Evolutionary conservation across 495 filamentous ascomycete genomes (phyloP), one percentile per base, ranked within the genome.

Genomic region (Tuber melanosporum): DNA sequence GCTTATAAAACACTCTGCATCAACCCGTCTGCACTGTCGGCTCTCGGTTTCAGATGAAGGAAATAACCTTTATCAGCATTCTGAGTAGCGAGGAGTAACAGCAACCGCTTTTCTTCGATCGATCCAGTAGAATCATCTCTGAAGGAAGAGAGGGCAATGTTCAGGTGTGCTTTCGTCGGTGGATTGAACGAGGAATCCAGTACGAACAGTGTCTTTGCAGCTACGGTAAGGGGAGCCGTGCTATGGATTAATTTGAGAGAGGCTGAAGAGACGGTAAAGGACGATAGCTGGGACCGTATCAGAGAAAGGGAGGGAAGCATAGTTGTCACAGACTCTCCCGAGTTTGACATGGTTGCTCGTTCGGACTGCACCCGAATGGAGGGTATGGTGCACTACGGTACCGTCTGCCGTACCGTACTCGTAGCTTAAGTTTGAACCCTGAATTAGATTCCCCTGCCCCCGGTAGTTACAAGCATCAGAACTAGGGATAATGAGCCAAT

Each of bases 111-210:
- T 20, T 76, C 47, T 52, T 46, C 46, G 12, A 47, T n/a, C 3
- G 70, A 47, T 3, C 71, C 73, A 15, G 77, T 76, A 22, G 73
- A 52, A 14, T 7, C 41, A 49, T 79, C 77, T 0, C 22, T 57
- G 71, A 80, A 71, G 20, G 93, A 92, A 15, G 91, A 90, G 39
- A 86, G 85, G 5, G 90, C 92, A 83, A 98, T 93, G 72, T 86
- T 87, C 73, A 92, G 87, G 84, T 98, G 95, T 17, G 95, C 95
- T 52, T 88, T 86, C 3, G 94, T 95, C 15, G 95, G 95, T 22
- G 95, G 95, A 82, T 98, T 98, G 89, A 97, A 98, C 75, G 92
- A 95, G 3, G 94, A 96, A 84, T 98, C 95, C 80, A 98, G 90
- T 78, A 98, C 90, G 84, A 94, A 91, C 79, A 98, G 88, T 36